Evolutionary conservation across 805 yeast genomes (phyloP), one percentile per base, ranked within the genome.

Genomic region (Pichia membranifaciens): DNA sequence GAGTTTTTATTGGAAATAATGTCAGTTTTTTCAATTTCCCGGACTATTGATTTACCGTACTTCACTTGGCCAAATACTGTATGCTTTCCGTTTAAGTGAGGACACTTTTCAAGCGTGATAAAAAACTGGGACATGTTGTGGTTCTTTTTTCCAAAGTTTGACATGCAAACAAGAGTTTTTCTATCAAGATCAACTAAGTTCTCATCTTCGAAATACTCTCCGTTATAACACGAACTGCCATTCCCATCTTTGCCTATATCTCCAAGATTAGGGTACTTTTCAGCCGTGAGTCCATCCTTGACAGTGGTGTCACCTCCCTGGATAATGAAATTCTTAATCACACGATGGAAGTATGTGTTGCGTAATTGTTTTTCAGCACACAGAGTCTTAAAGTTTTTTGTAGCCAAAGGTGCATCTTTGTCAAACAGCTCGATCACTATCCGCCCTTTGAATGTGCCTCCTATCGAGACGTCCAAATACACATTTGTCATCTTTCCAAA

Each of bases 71-170:
- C 96, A 65, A 89, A 84, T 2, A 87, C 80, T 0, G 90, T 71
- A 58, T 87, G 90, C 55, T 82, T 84, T 0, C 87, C 87, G 38
- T 75, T 78, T 49, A 89, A 66, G 64, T 88, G 96, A 1, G 87
- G 83, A 8, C 82, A 75, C 2, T 87, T 76, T 45, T 71, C 75
- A 0, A 89, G 81, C 10, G 82, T 77, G 38, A 86, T 81, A 58
- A 85, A 85, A 58, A 85, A 84, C 58, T 83, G 90, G 0, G 87
- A 76, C 18, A 75, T 71, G 53, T 82, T 82, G 12, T 81, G 62
- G 47, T 74, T 56, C 4, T 59, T 54, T 20, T 65, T 56, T 4
- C 81, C 84, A 17, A 69, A 62, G 54, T 81, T 82, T 3, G 87
- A 86, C 84, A 83, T 77, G 31, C 86, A 84, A 9, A 81, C 60